These are phyloP conservation scores for Persicaria maculosa DNA, from an alignment of 148 eudicot genomes.

Conservation along the genomic window DNA sequence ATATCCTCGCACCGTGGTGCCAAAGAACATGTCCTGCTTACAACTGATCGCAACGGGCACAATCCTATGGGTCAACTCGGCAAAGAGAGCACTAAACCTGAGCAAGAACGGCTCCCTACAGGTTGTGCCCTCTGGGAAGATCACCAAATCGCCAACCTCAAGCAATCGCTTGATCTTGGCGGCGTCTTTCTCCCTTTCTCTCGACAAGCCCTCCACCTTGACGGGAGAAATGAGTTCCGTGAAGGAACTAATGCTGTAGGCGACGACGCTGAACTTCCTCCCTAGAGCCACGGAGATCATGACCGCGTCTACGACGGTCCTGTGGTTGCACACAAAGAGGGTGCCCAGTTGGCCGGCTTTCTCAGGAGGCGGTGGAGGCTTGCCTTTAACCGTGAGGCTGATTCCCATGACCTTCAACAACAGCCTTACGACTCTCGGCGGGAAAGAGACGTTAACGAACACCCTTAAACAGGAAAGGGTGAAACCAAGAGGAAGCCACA, in stretches of 20 bases:
- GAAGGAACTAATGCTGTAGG: conserved; percentile 55
- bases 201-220: conserved; percentile 46
- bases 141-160: conserved; percentile 50
- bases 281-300: conserved; percentile 42
- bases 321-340: conserved; percentile 54
- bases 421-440: conserved; percentile 31
- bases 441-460: conserved; percentile 32
- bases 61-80: conserved; percentile 52
- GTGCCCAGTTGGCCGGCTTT: conserved; percentile 34
- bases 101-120: conserved; percentile 52
- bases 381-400: conserved; percentile 46
- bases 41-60: conserved; percentile 54
- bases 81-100: conserved; percentile 52
- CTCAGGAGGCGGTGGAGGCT: conserved; percentile 46
- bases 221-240: conserved; percentile 53
- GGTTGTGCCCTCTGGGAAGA: conserved; percentile 65
- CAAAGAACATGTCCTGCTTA: conserved; percentile 43
- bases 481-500: conserved; percentile 57
- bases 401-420: conserved; percentile 44
- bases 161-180: conserved; percentile 34
- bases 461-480: conserved; percentile 39
- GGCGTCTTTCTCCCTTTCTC: conserved; percentile 50
- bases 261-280: conserved; percentile 42
- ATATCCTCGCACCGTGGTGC: conserved; percentile 40
- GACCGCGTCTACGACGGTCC: conserved; percentile 44